Evolutionary conservation across 108 stramenopile species (phyloP), one percentile per base, ranked within the genome.

Genomic region (Parietichytrium sp.): DNA sequence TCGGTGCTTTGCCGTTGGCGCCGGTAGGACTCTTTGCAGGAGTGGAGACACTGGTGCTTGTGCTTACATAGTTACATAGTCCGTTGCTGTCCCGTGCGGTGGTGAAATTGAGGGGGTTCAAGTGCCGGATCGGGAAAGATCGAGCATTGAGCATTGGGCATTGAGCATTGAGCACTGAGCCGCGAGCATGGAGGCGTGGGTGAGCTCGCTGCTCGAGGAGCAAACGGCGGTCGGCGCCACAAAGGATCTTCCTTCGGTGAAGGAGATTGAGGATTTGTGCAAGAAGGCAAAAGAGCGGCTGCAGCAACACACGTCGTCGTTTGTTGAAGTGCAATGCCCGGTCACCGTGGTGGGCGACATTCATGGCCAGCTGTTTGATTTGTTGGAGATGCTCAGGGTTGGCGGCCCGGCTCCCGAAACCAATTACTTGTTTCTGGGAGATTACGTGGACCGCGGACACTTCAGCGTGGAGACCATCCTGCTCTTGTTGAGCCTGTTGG

Each of bases 371-470:
- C 29, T 81, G 23, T 55, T 42, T 48, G 81, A 81, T 38, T 55
- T 81, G 13, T 36, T 81, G 30, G 29, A 29, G 25, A 48, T 81
- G 47, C 15, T 81, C 50, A 31, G 47, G 25, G 81, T 82, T 15
- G 84, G 84, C 20, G 23, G 26, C 6, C 79, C 26, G 15, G 15
- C 92, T 20, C 95, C 94, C 4, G 90, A 91, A 29, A 93, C 89
- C n/a, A 92, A 93, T 16, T 96, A 94, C 89, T 82, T 96, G 48
- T 95, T 96, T 83, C 83, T 96, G 85, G 96, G 96, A 15, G 96
- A 96, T 83, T 96, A 92, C 79, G 96, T 96, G 16, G 96, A 96
- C 86, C 83, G 96, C 84, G 96, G 96, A 48, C 93, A 94, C 79
- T 92, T 93, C 81, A 94, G 93, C 25, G 92, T 98, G 16, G 97